Percentiles rank a stretch among this genome's conserved stretches.
Conservation (phyloP, 1,284 basidiomycete genomes). For the Ganoderma sinense region DNA sequence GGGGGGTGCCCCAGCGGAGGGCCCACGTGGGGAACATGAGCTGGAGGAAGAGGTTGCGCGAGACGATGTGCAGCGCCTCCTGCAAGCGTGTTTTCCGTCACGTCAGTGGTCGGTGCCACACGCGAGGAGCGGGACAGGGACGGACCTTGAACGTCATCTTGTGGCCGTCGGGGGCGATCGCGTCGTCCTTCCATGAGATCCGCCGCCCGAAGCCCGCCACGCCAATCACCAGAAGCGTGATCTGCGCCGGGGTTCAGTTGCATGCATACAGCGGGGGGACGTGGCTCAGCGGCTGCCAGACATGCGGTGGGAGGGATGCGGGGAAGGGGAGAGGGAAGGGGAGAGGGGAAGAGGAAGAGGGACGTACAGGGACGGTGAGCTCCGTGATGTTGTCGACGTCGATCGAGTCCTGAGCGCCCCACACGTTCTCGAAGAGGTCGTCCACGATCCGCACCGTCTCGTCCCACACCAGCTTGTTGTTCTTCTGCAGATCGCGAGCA, state of each 20-base stretch:
- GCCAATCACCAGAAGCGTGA: conserved; percentile 64
- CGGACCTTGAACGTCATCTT: conserved; percentile 59
- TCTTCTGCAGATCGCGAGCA: conserved; percentile 34
- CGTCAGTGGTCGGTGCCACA: conserved; percentile 3
- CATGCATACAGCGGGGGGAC: neutral
- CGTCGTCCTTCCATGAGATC: conserved; percentile 58
- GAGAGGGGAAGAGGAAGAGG: neutral
- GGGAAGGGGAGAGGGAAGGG: neutral
- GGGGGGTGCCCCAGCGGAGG: conserved; percentile 17
- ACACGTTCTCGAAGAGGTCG: conserved; percentile 47
- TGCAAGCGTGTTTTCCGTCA: neutral
- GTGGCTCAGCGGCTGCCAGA: neutral
- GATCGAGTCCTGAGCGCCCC: conserved; percentile 42
- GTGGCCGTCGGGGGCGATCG: conserved; percentile 51
- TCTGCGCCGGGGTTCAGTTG: conserved; percentile 41
- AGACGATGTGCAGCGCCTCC: conserved; percentile 22
- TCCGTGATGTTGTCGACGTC: conserved; percentile 43
- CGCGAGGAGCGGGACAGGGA: neutral
- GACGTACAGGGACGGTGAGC: conserved; percentile 56
- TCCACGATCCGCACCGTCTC: conserved; percentile 51
- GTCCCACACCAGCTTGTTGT: conserved; percentile 66
- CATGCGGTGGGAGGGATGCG: neutral
- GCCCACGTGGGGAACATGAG: conserved; percentile 17
- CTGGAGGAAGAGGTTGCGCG: conserved; percentile 19
- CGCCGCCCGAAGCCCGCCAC: conserved; percentile 64